phyloP scores from a whole-genome alignment of 225 moss, liverwort and hornwort genomes.

The Bryum argenteum region DNA sequence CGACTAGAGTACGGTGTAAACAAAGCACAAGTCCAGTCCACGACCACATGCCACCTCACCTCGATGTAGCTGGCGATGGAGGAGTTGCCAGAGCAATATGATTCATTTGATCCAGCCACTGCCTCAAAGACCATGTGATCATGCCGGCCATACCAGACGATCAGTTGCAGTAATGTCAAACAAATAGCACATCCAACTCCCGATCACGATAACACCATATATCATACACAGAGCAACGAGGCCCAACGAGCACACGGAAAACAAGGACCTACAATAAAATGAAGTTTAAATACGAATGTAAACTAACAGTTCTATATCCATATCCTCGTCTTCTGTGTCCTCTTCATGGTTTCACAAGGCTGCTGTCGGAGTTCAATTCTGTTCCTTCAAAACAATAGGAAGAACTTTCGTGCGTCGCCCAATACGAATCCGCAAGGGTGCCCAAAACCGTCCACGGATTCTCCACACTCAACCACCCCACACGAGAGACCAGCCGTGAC shows the following conservation, averaged over 20 bases:
- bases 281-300: neutral
- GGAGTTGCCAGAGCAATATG: slow-evolving; percentile 93
- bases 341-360: slow-evolving; percentile 22
- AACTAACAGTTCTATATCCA: neutral
- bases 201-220: neutral
- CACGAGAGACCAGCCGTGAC: neutral
- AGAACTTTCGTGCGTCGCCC: slow-evolving; percentile 14
- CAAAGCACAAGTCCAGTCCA: slow-evolving; percentile 33
- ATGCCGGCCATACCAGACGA: slow-evolving; percentile 60
- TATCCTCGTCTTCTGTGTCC: slow-evolving; percentile 20
- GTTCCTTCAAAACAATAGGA: slow-evolving; percentile 7
- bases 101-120: slow-evolving; percentile 82
- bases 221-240: neutral
- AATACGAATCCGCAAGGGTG: slow-evolving; percentile 1
- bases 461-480: neutral
- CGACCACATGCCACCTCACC: slow-evolving; percentile 51
- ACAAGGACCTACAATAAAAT: slow-evolving; percentile 15
- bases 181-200: slow-evolving; percentile 7
- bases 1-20: slow-evolving; percentile 18
- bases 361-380: slow-evolving; percentile 23
- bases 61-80: slow-evolving; percentile 96
- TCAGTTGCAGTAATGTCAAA: slow-evolving; percentile 21
- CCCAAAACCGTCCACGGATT: neutral
- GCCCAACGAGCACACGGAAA: slow-evolving; percentile 8
- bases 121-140: slow-evolving; percentile 92